phyloP scores from a whole-genome alignment of 2,329 filamentous ascomycete species.

The Emericellopsis atlantica region DNA sequence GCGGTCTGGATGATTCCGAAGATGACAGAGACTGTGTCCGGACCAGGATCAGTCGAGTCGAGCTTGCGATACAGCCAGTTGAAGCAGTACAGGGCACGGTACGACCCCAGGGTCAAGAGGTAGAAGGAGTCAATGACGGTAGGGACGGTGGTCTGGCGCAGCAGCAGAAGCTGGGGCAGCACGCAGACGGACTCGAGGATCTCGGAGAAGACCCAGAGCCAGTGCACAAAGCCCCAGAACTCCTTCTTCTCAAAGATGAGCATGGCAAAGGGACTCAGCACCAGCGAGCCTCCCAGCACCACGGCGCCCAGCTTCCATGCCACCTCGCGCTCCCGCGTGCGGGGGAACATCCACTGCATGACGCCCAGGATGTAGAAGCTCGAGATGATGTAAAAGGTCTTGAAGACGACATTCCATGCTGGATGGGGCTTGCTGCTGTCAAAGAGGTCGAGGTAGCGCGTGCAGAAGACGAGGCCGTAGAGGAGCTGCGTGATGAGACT shows the following conservation, averaged over 20 bases:
- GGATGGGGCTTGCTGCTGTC: constrained; percentile 20
- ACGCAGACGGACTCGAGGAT: constrained; percentile 87
- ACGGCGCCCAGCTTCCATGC: constrained; percentile 83
- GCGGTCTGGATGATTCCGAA: constrained; percentile 85
- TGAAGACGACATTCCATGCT: constrained; percentile 68
- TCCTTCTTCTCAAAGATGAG: constrained; percentile 47
- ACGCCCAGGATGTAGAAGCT: constrained; percentile 77
- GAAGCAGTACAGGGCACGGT: constrained; percentile 78
- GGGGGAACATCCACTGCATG: constrained; percentile 77
- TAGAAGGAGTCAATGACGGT: constrained; percentile 98
- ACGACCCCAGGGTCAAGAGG: constrained; percentile 74
- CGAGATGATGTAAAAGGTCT: constrained; percentile 76
- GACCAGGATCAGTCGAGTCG: constrained; percentile 43
- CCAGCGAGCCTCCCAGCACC: constrained; percentile 50
- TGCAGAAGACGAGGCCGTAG: constrained; percentile 75
- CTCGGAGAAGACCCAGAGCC: constrained; percentile 78
- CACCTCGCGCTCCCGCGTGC: constrained; percentile 80
- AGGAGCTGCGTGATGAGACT: constrained; percentile 85
- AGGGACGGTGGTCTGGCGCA: constrained; percentile 88
- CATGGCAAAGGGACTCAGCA: constrained; percentile 61
- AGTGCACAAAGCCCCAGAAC: constrained; percentile 35
- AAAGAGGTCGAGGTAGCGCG: constrained; percentile 80
- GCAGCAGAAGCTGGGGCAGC: constrained; percentile 78
- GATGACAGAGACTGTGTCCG: constrained; percentile 63
- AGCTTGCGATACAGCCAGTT: constrained; percentile 73